phyloP scores from a whole-genome alignment of 2,329 filamentous ascomycete species.

The Sclerotinia borealis region DNA sequence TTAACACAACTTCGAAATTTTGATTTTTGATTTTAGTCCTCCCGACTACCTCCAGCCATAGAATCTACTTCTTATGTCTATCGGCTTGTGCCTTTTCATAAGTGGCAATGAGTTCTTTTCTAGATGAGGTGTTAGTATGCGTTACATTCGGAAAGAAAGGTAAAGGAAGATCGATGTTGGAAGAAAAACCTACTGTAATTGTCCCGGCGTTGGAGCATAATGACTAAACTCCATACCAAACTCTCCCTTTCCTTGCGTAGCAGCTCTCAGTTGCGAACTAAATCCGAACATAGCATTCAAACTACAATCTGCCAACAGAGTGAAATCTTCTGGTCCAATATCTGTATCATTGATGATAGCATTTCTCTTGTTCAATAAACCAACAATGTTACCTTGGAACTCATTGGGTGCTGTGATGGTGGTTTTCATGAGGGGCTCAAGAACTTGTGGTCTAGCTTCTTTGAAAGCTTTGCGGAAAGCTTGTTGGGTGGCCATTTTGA shows the following conservation, averaged over 20 bases:
- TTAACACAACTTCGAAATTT: not conserved
- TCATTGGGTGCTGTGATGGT: slow-evolving; percentile 92
- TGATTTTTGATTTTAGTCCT: not conserved
- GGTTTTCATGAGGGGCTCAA: slow-evolving; percentile 98
- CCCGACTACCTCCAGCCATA: not conserved
- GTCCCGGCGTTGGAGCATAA: slow-evolving; percentile 78
- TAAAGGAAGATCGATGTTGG: not conserved
- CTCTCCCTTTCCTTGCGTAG: slow-evolving; percentile 97
- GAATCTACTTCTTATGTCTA: slow-evolving; percentile 34
- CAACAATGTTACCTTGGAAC: slow-evolving; percentile 95
- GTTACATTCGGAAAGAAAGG: not conserved
- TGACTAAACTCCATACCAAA: slow-evolving; percentile 99
- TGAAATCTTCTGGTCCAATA: slow-evolving; percentile 90
- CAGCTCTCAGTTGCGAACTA: slow-evolving; percentile 80
- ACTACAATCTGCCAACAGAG: slow-evolving; percentile 83
- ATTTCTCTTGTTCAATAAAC: slow-evolving; percentile 92
- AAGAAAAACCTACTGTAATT: slow-evolving; percentile 69
- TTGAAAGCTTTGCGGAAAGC: slow-evolving; percentile 93
- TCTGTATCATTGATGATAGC: slow-evolving; percentile 94
- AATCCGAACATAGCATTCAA: slow-evolving; percentile 98
- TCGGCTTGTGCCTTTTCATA: slow-evolving; percentile 61
- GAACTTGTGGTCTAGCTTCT: slow-evolving; percentile 71
- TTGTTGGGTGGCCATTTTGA: slow-evolving; percentile 90
- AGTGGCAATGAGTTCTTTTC: slow-evolving; percentile 61
- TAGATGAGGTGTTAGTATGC: slow-evolving; percentile 19